Conservation (phyloP, 1,139 yeast genomes). For the Geotrichum candidum region DNA sequence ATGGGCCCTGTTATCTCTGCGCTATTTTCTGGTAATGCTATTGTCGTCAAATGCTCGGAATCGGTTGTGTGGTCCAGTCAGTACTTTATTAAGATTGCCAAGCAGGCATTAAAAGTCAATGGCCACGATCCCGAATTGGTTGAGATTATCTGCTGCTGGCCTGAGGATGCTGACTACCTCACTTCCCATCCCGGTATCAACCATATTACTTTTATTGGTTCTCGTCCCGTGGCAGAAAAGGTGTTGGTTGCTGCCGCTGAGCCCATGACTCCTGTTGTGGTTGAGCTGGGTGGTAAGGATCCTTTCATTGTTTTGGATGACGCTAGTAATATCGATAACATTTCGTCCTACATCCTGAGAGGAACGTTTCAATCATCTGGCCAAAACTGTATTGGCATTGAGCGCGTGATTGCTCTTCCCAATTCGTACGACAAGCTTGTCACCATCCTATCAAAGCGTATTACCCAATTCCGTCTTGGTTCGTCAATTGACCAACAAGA, state of each 20-base stretch:
- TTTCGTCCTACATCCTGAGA: slow-evolving; percentile 80
- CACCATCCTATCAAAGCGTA: slow-evolving; percentile 49
- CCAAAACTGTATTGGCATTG: slow-evolving; percentile 95
- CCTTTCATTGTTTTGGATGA: slow-evolving; percentile 74
- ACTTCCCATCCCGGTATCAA: slow-evolving; percentile 75
- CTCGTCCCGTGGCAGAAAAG: slow-evolving; percentile 86
- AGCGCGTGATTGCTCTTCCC: slow-evolving; percentile 76
- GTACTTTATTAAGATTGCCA: slow-evolving; percentile 66
- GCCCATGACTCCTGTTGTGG: slow-evolving; percentile 84
- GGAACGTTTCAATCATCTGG: slow-evolving; percentile 97
- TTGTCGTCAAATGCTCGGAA: slow-evolving; percentile 88
- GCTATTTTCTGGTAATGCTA: slow-evolving; percentile 83
- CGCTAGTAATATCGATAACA: slow-evolving; percentile 29
- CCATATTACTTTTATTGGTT: slow-evolving; percentile 92
- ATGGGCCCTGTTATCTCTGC: slow-evolving; percentile 90
- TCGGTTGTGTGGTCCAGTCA: slow-evolving; percentile 92
- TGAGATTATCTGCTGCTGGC: slow-evolving; percentile 70
- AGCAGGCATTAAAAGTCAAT: slow-evolving; percentile 62
- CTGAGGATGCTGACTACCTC: slow-evolving; percentile 78
- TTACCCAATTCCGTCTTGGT: slow-evolving; percentile 65
- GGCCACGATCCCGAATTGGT: slow-evolving; percentile 76
- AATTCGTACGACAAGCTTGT: slow-evolving; percentile 59
- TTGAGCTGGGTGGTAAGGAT: slow-evolving; percentile 94
- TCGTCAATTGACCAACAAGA: slow-evolving; percentile 81
- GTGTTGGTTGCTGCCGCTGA: slow-evolving; percentile 78